Evolutionary conservation across 2,329 filamentous ascomycete genomes (phyloP), one percentile per base, ranked within the genome.

Genomic region (Arachnopeziza araneosa): DNA sequence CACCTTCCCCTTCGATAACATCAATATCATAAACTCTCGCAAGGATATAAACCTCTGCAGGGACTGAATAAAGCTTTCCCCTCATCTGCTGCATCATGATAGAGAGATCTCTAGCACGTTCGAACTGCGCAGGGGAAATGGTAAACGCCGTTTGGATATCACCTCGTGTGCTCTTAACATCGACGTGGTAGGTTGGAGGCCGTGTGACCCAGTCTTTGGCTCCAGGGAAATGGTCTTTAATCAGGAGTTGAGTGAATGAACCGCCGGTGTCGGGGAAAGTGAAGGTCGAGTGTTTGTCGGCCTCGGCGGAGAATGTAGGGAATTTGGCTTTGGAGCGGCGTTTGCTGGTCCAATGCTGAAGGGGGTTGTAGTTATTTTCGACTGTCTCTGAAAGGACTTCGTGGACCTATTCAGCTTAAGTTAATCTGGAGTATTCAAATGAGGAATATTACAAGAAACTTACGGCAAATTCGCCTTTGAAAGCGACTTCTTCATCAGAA

Each of bases 31-130:
- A 50, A 10, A 60, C 58, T 21, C 53, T 21, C 26, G 24, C 54
- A 10, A 60, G 23, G 23, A 57, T 56, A 53, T 60, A 60, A 19
- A 60, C 58, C 36, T 60, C 23, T 5, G n/a, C 56, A 3, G 58
- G 54, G 5, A 59, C 44, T 1, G 17, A 24, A 24, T 56, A 44
- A 24, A 30, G 21, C 52, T 52, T 32, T 3, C 30, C 58, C 30
- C 54, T 60, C 54, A 56, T 56, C 26, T 53, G 21, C 49, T 60
- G 54, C 50, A 53, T 36, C 54, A 60, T 56, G 12, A 60, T 32
- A 1, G 54, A 57, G 10, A 57, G 36, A 17, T 57, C 21, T 24
- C 24, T 50, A 5, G 58, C 54, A 17, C 51, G 22, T 21, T 57
- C 21, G 21, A 50, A 57, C 32, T 60, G 23, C 21, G 19, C 22